phyloP scores from a whole-genome alignment of 176 grass and related monocot species.

The Oryza australiensis region DNA sequence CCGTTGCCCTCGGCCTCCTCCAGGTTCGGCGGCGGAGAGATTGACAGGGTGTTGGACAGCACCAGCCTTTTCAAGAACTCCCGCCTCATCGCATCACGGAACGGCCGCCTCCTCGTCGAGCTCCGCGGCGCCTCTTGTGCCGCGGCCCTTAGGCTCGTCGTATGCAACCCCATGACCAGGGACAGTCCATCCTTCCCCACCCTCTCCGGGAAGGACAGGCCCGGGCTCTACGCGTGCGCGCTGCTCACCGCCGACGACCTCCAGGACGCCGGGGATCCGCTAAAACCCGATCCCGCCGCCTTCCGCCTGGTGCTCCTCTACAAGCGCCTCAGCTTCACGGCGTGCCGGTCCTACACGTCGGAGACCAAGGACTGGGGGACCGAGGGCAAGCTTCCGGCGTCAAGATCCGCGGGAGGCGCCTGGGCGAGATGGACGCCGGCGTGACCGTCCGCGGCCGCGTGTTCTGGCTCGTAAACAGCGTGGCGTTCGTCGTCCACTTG shows the following conservation, averaged over 20 bases:
- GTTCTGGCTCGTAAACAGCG: background rate
- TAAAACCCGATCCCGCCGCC: too few relatives aligned
- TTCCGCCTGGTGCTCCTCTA: constrained; percentile 24
- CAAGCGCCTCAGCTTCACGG: constrained; percentile 14
- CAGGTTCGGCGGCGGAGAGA: background rate
- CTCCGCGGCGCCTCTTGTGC: background rate
- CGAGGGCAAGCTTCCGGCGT: background rate
- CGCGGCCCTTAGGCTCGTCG: constrained; percentile 1
- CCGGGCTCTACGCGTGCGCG: background rate
- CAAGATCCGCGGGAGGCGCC: background rate
- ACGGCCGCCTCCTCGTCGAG: constrained; percentile 14
- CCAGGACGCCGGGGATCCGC: background rate
- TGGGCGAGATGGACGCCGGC: background rate
- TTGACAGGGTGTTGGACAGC: background rate
- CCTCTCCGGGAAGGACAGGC: background rate
- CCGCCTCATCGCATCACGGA: background rate
- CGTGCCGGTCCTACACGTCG: constrained; percentile 14
- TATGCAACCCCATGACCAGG: background rate
- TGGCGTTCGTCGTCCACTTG: background rate
- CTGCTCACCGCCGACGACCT: constrained; percentile 13
- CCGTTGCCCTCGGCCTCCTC: background rate
- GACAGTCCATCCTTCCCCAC: constrained; percentile 7
- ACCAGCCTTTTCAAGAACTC: background rate
- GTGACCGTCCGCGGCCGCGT: background rate
- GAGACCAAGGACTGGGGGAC: background rate